Percentiles rank a stretch among this genome's conserved stretches.
phyloP scores from a whole-genome alignment of 441 rosid species.

The Rhodomyrtus psidioides region DNA sequence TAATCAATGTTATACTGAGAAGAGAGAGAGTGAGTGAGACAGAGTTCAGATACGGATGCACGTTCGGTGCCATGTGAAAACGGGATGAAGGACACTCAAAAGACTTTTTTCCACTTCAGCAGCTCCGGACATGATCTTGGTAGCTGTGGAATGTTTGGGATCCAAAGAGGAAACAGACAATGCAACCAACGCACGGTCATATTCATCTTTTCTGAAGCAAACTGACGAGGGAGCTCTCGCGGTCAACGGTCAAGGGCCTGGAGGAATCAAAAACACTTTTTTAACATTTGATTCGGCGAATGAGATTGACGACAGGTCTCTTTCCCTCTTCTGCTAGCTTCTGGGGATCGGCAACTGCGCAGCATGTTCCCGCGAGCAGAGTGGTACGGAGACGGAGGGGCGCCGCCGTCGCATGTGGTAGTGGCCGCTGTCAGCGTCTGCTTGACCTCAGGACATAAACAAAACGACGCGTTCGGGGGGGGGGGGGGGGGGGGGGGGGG shows the following conservation, averaged over 20 bases:
- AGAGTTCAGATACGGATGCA: not conserved
- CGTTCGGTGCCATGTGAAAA: not conserved
- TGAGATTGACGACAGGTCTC: not conserved
- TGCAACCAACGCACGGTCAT: not conserved
- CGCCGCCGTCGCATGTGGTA: not conserved
- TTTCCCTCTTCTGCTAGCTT: not conserved
- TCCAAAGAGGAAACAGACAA: not conserved
- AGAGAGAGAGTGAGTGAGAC: not conserved
- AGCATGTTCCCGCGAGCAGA: not conserved
- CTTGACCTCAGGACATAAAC: not conserved
- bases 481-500: not conserved
- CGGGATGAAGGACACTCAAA: not conserved
- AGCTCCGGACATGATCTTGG: not conserved
- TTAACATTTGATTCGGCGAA: too few relatives aligned
- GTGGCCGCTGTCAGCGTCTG: not conserved
- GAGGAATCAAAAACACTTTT: not conserved
- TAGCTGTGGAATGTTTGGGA: not conserved
- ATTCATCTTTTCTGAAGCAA: not conserved
- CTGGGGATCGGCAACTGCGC: not conserved
- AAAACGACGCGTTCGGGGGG: not conserved
- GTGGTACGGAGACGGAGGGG: constrained; percentile 7
- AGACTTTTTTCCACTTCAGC: not conserved
- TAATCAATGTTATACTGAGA: too few relatives aligned
- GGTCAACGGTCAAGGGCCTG: not conserved
- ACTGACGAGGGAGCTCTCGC: not conserved